phyloP scores from a whole-genome alignment of 163 green algal genomes.

The Scenedesmus sp. region DNA sequence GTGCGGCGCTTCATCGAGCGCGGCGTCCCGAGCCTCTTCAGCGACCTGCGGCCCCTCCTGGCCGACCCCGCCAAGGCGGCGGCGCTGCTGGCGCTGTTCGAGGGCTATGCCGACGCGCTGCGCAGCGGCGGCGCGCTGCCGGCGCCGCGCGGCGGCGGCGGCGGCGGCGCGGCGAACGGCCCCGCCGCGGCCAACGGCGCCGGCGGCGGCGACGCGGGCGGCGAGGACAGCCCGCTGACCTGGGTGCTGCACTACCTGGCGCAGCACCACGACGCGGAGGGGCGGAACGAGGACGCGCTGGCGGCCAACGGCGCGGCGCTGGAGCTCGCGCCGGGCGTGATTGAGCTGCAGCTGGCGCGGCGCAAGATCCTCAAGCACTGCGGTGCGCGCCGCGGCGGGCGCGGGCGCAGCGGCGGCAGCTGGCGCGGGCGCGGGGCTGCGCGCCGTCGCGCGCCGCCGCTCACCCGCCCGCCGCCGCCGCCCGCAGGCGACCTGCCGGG shows the following conservation, averaged over 20 bases:
- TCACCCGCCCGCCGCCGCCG: not conserved
- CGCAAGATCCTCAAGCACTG: slow-evolving; percentile 68
- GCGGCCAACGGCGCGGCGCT: slow-evolving; percentile 71
- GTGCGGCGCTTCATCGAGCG: slow-evolving; percentile 77
- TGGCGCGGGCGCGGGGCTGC: too few species aligned
- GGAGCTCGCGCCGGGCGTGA: slow-evolving; percentile 69
- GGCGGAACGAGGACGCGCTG: slow-evolving; percentile 73
- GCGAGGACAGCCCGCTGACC: slow-evolving; percentile 44
- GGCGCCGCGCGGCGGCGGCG: slow-evolving; percentile 2
- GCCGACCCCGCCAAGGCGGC: slow-evolving; percentile 49
- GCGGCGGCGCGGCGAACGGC: slow-evolving; percentile 14
- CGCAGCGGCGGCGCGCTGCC: slow-evolving; percentile 48
- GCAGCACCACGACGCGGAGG: slow-evolving; percentile 82
- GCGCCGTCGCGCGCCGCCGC: too few species aligned
- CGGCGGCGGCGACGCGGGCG: slow-evolving; percentile 42
- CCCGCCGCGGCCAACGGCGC: slow-evolving; percentile 9
- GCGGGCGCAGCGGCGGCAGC: not conserved
- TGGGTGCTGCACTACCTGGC: slow-evolving; percentile 86
- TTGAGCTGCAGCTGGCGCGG: slow-evolving; percentile 74
- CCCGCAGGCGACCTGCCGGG: slow-evolving; percentile 48
- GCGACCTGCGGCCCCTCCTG: slow-evolving; percentile 83
- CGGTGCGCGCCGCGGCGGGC: slow-evolving; percentile 4
- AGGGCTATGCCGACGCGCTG: slow-evolving; percentile 46
- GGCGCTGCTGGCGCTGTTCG: slow-evolving; percentile 67
- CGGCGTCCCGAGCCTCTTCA: slow-evolving; percentile 95